Percentiles rank a stretch among this genome's conserved stretches.
These are phyloP conservation scores for Volvox africanus DNA, from an alignment of 139 green algal species.

Conservation along the genomic window DNA sequence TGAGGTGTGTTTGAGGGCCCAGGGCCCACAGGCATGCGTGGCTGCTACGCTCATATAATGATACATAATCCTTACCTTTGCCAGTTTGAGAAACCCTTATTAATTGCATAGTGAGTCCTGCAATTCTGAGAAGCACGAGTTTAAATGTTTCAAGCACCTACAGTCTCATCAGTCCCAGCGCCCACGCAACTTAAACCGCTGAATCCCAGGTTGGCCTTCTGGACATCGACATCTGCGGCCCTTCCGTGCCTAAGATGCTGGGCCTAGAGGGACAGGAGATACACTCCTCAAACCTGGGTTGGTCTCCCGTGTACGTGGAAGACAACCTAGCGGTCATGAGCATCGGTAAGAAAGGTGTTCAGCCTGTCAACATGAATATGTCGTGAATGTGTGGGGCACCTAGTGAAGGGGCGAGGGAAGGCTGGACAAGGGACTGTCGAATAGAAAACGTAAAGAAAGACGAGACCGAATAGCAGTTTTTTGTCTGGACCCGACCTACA, in stretches of 20 bases:
- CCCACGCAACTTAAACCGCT: not conserved
- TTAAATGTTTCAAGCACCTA: too few relatives aligned
- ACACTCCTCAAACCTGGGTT: constrained; percentile 88
- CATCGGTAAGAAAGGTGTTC: constrained; percentile 75
- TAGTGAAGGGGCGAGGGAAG: not conserved
- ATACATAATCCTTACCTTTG: too few relatives aligned
- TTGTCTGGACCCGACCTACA: not conserved
- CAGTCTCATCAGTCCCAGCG: too few relatives aligned
- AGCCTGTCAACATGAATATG: too few relatives aligned
- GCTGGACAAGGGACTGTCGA: not conserved
- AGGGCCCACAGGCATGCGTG: too few relatives aligned
- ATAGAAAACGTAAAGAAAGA: not conserved
- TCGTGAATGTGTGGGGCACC: too few relatives aligned
- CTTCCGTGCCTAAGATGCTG: constrained; percentile 94
- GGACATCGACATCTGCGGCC: constrained; percentile 99
- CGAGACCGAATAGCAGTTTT: not conserved
- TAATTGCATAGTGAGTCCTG: too few relatives aligned
- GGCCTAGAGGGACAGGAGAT: constrained; percentile 92
- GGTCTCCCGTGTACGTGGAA: constrained; percentile 93
- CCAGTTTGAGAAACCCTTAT: too few relatives aligned
- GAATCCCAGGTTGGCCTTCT: constrained; percentile 90
- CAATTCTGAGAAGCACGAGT: too few relatives aligned
- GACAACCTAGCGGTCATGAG: constrained; percentile 98
- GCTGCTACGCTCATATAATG: too few relatives aligned
- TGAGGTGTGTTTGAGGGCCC: constrained; percentile 64